A percentile compares a stretch with the other conserved stretches of the same genome.
Conservation (phyloP, 2,329 filamentous ascomycete genomes). For the Rhynchosporium agropyri region DNA sequence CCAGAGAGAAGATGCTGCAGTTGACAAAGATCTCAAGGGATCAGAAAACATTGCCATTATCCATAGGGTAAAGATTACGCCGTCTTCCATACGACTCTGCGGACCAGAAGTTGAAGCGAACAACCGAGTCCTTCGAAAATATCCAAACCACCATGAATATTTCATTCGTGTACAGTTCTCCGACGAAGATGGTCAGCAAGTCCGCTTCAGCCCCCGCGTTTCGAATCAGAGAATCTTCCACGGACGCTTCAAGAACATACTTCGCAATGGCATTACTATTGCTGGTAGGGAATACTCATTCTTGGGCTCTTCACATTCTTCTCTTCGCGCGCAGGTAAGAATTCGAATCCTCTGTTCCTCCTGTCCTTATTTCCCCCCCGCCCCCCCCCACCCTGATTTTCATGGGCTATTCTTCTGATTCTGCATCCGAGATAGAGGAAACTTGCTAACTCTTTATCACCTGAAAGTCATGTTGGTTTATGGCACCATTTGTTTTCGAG, state of each 20-base stretch:
- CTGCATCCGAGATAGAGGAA: too few species aligned
- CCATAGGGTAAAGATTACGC: constrained; percentile 52
- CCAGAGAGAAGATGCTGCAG: constrained; percentile 33
- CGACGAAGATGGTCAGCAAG: constrained; percentile 70
- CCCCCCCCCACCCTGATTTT: too few species aligned
- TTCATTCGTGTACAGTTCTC: constrained; percentile 73
- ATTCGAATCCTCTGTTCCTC: too few species aligned
- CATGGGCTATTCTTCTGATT: too few species aligned
- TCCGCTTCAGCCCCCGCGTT: constrained; percentile 59
- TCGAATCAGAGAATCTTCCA: constrained; percentile 56
- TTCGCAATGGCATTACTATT: constrained; percentile 62
- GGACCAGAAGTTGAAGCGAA: constrained; percentile 68
- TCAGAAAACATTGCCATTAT: constrained; percentile 36
- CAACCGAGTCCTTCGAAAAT: constrained; percentile 73
- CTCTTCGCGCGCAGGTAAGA: constrained; percentile 61
- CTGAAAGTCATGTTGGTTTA: constrained; percentile 63
- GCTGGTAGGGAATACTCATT: constrained; percentile 66
- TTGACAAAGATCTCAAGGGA: constrained; percentile 33
- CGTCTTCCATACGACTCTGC: constrained; percentile 57
- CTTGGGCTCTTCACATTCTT: constrained; percentile 79
- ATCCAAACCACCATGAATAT: constrained; percentile 57
- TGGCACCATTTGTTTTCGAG: constrained; percentile 50
- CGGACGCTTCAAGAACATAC: constrained; percentile 60
- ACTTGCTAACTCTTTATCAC: too few species aligned
- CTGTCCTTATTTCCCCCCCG: too few species aligned